Conservation (phyloP, 768 basidiomycete species). For the Crepidotus variabilis region DNA sequence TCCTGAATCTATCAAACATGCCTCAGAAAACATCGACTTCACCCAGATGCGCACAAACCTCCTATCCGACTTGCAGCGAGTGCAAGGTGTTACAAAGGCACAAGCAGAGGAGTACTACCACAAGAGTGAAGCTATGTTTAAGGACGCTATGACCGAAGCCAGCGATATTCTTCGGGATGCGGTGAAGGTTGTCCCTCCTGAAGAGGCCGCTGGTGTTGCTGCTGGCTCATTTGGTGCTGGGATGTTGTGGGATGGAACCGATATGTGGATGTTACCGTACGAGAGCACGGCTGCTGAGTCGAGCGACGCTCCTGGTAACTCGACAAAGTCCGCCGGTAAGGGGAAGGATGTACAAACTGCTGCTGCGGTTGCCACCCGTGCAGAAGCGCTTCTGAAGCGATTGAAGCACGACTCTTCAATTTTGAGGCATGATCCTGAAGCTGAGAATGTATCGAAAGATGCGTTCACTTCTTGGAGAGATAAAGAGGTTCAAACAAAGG, state of each 20-base stretch:
- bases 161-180: conserved; percentile 82
- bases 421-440: conserved; percentile 70
- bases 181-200: conserved; percentile 90
- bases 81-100: conserved; percentile 70
- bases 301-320: conserved; percentile 1
- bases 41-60: conserved; percentile 62
- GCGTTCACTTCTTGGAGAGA: conserved; percentile 56
- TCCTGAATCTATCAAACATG: conserved; percentile 61
- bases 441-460: conserved; percentile 51
- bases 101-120: conserved; percentile 85
- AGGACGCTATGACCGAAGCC: conserved; percentile 74
- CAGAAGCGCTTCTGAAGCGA: conserved; percentile 71
- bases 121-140: conserved; percentile 61
- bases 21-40: conserved; percentile 64
- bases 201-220: conserved; percentile 30
- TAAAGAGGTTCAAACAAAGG: conserved; percentile 45
- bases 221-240: conserved; percentile 25
- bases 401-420: conserved; percentile 74
- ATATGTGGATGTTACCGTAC: conserved; percentile 77
- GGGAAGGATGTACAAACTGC: conserved; percentile 39
- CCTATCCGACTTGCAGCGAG: conserved; percentile 61
- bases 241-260: conserved; percentile 79
- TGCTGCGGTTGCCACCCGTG: conserved; percentile 65
- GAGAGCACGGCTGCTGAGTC: conserved; percentile 23
- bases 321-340: conserved; percentile 17